Evolutionary conservation across 768 basidiomycete species (phyloP), one percentile per base, ranked within the genome.

Genomic region (Polyporus arcularius): DNA sequence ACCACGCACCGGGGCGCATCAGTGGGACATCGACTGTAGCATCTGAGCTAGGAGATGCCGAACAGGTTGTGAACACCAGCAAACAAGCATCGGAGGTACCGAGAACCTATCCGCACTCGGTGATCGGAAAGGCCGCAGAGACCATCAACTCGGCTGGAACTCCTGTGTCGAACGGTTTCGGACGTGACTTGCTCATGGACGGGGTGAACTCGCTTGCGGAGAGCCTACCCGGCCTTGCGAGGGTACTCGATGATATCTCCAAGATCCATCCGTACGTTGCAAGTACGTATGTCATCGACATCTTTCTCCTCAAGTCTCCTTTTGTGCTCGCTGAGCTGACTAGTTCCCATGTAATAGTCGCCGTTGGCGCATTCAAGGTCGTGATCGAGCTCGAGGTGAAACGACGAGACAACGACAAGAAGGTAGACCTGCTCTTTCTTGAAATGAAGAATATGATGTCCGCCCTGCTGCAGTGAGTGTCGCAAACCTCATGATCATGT

Each of bases 371-470:
- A 2, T 85, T 85, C 70, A 76, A 79, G 50, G 71, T 80, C 0
- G 81, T 81, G 5, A 74, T 82, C 30, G 76, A 77, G 15, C 70
- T 85, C 46, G 82, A 84, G 57, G 57, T 79, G 56, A 79, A 78
- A 4, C 72, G 82, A 26, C 73, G 80, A 35, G 81, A 82, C 32
- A 85, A 85, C 58, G 79, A 85, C 57, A 77, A 75, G 53, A 82
- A 81, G 57, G 75, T 84, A 4, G 61, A 79, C 5, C 71, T 75
- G 5, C 71, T 85, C 4, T 79, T 80, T 40, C 70, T 79, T 15
- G 78, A 81, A 60, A 85, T 85, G 82, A 78, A 76, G 62, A 76
- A 82, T 42, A 74, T 80, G 73, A 80, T 85, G 76, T 56, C 67
- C 15, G 73, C 75, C 2, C 75, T 83, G 28, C 73, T 81, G 15